These are phyloP conservation scores for Rhizopogon sp. DNA, from an alignment of 768 basidiomycete species.

Conservation along the genomic window DNA sequence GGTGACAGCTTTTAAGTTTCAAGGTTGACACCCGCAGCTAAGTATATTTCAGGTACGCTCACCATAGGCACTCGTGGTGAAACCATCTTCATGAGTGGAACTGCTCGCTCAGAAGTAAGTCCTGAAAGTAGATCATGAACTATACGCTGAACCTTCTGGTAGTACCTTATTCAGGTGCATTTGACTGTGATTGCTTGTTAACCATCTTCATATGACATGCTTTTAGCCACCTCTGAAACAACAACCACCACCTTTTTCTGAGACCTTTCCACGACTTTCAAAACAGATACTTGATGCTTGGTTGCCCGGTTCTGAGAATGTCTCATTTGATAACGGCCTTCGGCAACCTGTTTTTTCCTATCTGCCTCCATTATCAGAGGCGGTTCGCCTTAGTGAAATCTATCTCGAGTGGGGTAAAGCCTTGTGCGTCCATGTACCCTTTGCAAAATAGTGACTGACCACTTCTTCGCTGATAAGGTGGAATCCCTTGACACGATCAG, in stretches of 20 bases:
- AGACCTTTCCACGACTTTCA: slow-evolving; percentile 34
- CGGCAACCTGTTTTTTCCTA: slow-evolving; percentile 39
- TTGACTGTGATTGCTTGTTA: neutral
- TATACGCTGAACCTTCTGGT: neutral
- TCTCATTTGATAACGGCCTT: slow-evolving; percentile 29
- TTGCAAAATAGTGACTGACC: neutral
- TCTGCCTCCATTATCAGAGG: slow-evolving; percentile 56
- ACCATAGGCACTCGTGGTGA: slow-evolving; percentile 51
- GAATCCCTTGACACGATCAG: slow-evolving; percentile 45
- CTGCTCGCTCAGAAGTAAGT: slow-evolving; percentile 63
- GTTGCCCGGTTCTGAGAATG: slow-evolving; percentile 27
- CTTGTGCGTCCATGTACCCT: slow-evolving; percentile 36
- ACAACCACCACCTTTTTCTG: slow-evolving; percentile 9
- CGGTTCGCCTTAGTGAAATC: slow-evolving; percentile 54
- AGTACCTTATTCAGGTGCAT: slow-evolving; percentile 58
- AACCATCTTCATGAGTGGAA: slow-evolving; percentile 55
- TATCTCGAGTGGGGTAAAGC: slow-evolving; percentile 61
- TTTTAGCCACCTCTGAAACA: slow-evolving; percentile 21
- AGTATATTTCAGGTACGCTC: slow-evolving; percentile 42
- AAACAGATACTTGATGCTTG: slow-evolving; percentile 33
- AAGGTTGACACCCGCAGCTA: neutral
- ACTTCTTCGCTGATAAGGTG: slow-evolving; percentile 33
- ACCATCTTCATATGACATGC: neutral
- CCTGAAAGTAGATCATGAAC: neutral
- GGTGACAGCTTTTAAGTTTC: slow-evolving; percentile 24